These are phyloP conservation scores for Colletotrichum trifolii DNA, from an alignment of 2,329 filamentous ascomycete genomes.

Conservation along the genomic window DNA sequence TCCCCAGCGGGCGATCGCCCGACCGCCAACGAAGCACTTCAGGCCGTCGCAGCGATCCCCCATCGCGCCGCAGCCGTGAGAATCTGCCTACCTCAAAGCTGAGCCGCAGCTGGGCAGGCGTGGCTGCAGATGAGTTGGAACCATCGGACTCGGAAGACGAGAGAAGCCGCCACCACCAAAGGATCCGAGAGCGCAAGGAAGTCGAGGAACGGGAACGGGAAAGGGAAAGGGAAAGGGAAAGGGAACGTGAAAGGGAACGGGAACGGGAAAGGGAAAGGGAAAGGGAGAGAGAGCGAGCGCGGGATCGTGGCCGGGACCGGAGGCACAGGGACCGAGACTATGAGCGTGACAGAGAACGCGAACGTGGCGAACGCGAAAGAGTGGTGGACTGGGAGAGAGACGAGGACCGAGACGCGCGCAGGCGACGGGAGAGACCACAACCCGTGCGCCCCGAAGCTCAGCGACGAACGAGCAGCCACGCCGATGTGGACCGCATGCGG, in stretches of 20 bases:
- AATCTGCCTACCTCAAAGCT: conserved; percentile 53
- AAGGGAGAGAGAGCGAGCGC: conserved; percentile 47
- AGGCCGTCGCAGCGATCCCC: conserved; percentile 40
- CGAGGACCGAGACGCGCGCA: conserved; percentile 45
- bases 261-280: conserved; percentile 39
- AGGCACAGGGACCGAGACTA: conserved; percentile 41
- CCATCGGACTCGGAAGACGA: conserved; percentile 48
- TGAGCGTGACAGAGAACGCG: conserved; percentile 47
- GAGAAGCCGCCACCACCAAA: conserved; percentile 40
- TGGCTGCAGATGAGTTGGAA: conserved; percentile 50
- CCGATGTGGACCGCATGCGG: conserved; percentile 55
- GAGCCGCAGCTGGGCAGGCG: conserved; percentile 54
- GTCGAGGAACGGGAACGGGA: conserved; percentile 45
- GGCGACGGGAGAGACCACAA: conserved; percentile 47
- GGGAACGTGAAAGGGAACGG: conserved; percentile 51
- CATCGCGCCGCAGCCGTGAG: conserved; percentile 46
- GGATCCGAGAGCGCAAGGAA: conserved; percentile 34
- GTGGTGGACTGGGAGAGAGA: conserved; percentile 47
- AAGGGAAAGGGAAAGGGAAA: conserved; percentile 49
- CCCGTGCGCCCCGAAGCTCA: conserved; percentile 53
- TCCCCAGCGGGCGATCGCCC: conserved; percentile 49
- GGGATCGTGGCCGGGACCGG: conserved; percentile 41
- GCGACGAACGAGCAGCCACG: conserved; percentile 61
- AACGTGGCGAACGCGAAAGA: conserved; percentile 46
- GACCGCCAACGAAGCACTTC: conserved; percentile 52